These are phyloP conservation scores for Alnus glutinosa DNA, from an alignment of 306 rosid species.

Conservation along the genomic window DNA sequence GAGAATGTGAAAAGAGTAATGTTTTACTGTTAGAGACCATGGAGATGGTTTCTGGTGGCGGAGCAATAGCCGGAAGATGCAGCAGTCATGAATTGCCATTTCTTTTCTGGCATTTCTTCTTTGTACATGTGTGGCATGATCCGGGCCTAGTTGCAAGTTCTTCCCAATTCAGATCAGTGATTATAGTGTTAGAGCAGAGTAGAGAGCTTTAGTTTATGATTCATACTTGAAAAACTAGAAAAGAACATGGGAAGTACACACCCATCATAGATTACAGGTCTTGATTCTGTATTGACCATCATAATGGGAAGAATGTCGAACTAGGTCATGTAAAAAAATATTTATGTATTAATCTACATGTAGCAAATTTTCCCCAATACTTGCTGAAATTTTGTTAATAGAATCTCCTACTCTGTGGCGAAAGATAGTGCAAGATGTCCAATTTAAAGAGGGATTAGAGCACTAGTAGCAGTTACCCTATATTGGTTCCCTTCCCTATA, in stretches of 20 bases:
- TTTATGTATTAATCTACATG: conserved; percentile 35
- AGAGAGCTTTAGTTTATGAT: conserved; percentile 34
- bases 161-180: conserved; percentile 36
- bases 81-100: conserved; percentile 30
- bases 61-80: conserved; percentile 24
- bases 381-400: background rate
- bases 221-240: conserved; percentile 32
- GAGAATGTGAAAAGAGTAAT: conserved; percentile 97
- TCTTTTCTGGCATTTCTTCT: conserved; percentile 13
- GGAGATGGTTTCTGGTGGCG: conserved; percentile 19
- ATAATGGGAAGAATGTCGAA: conserved; percentile 30
- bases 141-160: conserved; percentile 23
- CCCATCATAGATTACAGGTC: conserved; percentile 28
- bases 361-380: conserved; percentile 34
- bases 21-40: conserved; percentile 71
- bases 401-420: background rate
- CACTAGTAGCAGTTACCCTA: no score
- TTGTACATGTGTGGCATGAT: conserved; percentile 31
- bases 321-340: conserved; percentile 40
- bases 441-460: background rate
- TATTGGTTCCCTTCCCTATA: no score
- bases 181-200: conserved; percentile 32
- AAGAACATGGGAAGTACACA: conserved; percentile 31
- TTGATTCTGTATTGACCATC: conserved; percentile 8
- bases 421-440: background rate